Evolutionary conservation across 2,329 filamentous ascomycete species (phyloP), one percentile per base, ranked within the genome.

Genomic region (Hymenoscyphus linearis): DNA sequence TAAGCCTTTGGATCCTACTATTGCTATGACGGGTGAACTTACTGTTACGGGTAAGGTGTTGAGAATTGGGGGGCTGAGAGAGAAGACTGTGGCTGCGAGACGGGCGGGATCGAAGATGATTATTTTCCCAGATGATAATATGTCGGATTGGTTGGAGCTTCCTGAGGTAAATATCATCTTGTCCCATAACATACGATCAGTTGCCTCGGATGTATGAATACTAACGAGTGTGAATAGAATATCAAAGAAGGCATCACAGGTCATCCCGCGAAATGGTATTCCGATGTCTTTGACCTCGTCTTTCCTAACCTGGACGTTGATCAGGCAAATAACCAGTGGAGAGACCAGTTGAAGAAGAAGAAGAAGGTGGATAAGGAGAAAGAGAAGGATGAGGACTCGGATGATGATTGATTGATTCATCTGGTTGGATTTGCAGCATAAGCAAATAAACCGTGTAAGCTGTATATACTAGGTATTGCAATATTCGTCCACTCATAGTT

Each of bases 21-120:
- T 98, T 68, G 93, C 96, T 62, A 99, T 99, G 95, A 99, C 95
- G 0, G 95, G 95, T 65, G 95, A 99, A 77, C 80, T 99, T 66
- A 99, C 96, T 1, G 86, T 99, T 58, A 99, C 95, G 1, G 95
- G 95, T 59, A 99, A 99, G 78, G 93, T 99, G 2, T 79, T 99
- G 58, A 84, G 95, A 64, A 99, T 99, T 73, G 95, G 95, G 56
- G 95, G 95, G 0, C 78, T 99, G 68, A 82, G 95, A 54, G 95
- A 99, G 79, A 99, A 99, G 86, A 97, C 95, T 6, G 93, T 99
- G 44, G 95, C 95, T 34, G 96, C 95, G 61, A 85, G 93, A 71
- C 83, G 95, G 66, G 95, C 95, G 25, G 95, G 96, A 59, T 96
- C 92, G 71, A 95, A 89, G 76, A 96, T 86, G 76, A 87, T 99